Conservation (phyloP, 108 stramenopile species). For the Cyclotella choctawhatcheeana region DNA sequence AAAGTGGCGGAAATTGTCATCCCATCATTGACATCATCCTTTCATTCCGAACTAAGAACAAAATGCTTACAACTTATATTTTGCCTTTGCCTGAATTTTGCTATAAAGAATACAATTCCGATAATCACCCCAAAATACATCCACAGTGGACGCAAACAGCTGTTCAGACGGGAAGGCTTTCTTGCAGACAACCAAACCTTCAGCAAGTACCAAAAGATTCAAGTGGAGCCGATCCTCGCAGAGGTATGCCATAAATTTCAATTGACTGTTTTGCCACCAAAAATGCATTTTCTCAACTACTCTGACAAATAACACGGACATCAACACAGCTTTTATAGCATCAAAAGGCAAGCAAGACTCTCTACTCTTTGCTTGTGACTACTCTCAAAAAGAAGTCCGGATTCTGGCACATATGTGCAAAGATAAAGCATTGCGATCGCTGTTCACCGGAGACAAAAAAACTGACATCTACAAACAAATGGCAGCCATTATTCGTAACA, state of each 20-base stretch:
- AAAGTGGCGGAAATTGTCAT: constrained; percentile 18
- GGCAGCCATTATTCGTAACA: constrained; percentile 48
- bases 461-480: constrained; percentile 67
- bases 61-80: constrained; percentile 57
- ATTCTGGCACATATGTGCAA: constrained; percentile 63
- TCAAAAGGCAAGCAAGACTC: constrained; percentile 14
- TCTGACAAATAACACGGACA: no score
- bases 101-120: neutral
- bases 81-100: constrained; percentile 46
- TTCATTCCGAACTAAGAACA: constrained; percentile 52
- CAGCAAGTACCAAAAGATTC: constrained; percentile 49
- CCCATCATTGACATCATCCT: constrained; percentile 58
- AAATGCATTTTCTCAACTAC: no score
- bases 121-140: constrained; percentile 11
- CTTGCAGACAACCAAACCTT: constrained; percentile 66
- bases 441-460: constrained; percentile 39
- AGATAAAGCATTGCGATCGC: constrained; percentile 48
- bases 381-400: constrained; percentile 69
- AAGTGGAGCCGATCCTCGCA: constrained; percentile 27
- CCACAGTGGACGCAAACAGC: constrained; percentile 65
- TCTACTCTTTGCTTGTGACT: constrained; percentile 59
- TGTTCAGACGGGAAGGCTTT: constrained; percentile 64
- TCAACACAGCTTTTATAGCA: constrained; percentile 40
- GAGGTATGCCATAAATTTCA: no score
- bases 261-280: no score